Evolutionary conservation across 768 basidiomycete genomes (phyloP).

Genomic region (Amyloporia xantha): DNA sequence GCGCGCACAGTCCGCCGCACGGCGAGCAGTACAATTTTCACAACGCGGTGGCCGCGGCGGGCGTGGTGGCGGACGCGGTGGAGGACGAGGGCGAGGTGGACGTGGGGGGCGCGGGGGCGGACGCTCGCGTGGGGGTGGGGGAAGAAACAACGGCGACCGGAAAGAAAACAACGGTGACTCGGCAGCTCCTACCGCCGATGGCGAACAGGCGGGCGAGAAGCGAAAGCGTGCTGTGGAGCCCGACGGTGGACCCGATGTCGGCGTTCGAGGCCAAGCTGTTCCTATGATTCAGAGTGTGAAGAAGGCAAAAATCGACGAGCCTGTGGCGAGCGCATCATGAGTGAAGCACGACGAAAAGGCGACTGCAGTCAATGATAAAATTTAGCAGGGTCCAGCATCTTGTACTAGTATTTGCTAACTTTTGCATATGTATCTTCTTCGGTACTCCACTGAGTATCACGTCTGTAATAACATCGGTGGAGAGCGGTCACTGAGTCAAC

Average conservation of each 20-base stretch:
- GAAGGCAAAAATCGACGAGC: slow-evolving; percentile 31
- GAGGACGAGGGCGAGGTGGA: slow-evolving; percentile 35
- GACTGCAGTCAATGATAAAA: too few relatives aligned
- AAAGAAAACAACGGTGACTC: slow-evolving; percentile 13
- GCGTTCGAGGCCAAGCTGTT: slow-evolving; percentile 54
- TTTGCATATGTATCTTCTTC: not conserved
- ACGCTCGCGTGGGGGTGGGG: slow-evolving; percentile 28
- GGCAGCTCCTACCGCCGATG: slow-evolving; percentile 20
- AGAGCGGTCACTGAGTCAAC: too few relatives aligned
- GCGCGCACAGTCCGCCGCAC: slow-evolving; percentile 64
- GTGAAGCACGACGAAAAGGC: too few relatives aligned
- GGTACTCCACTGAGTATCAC: too few relatives aligned
- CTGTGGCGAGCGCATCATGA: not conserved
- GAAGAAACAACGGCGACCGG: slow-evolving; percentile 12
- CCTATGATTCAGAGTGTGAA: slow-evolving; percentile 39
- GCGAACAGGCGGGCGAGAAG: slow-evolving; percentile 59
- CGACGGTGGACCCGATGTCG: slow-evolving; percentile 67
- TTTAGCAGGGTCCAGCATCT: not conserved
- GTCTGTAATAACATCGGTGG: too few relatives aligned
- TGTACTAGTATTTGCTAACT: not conserved
- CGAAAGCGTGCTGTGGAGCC: slow-evolving; percentile 73
- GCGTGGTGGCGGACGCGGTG: slow-evolving; percentile 41
- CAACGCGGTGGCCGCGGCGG: slow-evolving; percentile 34
- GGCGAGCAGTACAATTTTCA: slow-evolving; percentile 36
- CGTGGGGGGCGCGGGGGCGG: slow-evolving; percentile 37